Evolutionary conservation across 2,329 filamentous ascomycete genomes (phyloP).

Genomic region (Pestalotiopsis sp.): DNA sequence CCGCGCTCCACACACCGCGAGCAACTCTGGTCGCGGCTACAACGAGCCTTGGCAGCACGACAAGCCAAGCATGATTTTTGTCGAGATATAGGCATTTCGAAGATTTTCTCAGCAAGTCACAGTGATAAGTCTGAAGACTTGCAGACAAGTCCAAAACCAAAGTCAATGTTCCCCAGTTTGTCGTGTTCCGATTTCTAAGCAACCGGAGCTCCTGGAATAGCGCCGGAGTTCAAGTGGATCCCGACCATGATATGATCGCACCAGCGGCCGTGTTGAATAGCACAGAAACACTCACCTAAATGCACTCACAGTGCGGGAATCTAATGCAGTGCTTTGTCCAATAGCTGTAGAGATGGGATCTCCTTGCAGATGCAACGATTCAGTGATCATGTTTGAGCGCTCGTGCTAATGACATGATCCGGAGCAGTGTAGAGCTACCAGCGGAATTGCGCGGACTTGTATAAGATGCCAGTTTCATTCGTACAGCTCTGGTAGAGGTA

Average conservation of each 20-base stretch:
- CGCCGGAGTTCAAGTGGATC: conserved; percentile 20
- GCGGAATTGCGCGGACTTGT: neutral
- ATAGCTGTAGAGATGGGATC: too few relatives aligned
- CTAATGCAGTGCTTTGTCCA: too few relatives aligned
- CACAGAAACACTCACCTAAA: too few relatives aligned
- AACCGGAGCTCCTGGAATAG: neutral
- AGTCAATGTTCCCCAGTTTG: neutral
- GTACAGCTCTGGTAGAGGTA: neutral
- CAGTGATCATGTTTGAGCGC: too few relatives aligned
- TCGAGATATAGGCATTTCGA: conserved; percentile 25
- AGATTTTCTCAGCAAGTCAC: neutral
- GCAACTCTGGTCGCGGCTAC: conserved; percentile 24
- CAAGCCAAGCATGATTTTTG: conserved; percentile 28
- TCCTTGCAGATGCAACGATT: too few relatives aligned
- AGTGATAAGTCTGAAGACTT: too few relatives aligned
- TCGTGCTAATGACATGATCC: neutral
- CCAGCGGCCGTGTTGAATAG: too few relatives aligned
- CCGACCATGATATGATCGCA: too few relatives aligned
- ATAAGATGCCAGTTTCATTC: neutral
- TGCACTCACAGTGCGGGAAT: too few relatives aligned
- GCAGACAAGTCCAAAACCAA: neutral
- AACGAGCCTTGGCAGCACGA: conserved; percentile 27
- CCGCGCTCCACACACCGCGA: conserved; percentile 22
- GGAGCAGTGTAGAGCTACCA: neutral
- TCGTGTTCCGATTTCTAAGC: conserved; percentile 14